Conservation (phyloP, 2,329 filamentous ascomycete genomes). For the Hypoxylon sp. region DNA sequence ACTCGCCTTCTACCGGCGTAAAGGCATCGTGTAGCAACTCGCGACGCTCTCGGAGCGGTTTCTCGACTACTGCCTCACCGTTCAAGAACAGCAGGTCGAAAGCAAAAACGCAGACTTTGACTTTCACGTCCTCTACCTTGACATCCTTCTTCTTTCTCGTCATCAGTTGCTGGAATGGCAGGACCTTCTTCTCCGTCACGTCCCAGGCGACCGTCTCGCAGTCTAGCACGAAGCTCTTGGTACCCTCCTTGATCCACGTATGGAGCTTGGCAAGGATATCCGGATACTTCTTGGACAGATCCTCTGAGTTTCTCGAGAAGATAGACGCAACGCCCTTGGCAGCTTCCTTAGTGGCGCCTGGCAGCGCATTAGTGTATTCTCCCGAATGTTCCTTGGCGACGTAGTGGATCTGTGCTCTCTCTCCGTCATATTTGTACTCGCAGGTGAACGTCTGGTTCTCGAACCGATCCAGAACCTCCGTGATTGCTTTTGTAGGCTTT, state of each 20-base stretch:
- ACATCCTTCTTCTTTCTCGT: constrained; percentile 97
- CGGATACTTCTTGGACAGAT: constrained; percentile 96
- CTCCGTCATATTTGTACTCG: constrained; percentile 98
- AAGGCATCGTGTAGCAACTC: constrained; percentile 79
- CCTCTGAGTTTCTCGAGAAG: constrained; percentile 97
- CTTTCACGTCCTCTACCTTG: constrained; percentile 91
- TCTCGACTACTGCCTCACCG: constrained; percentile 87
- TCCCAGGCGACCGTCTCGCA: constrained; percentile 99
- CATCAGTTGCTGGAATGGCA: constrained; percentile 98
- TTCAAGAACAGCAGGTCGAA: constrained; percentile 96
- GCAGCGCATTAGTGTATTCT: constrained; percentile 69
- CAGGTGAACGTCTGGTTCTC: constrained; percentile 96
- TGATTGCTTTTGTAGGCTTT: constrained; percentile 97
- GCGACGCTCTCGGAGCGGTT: constrained; percentile 83
- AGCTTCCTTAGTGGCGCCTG: constrained; percentile 69
- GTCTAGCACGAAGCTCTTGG: constrained; percentile 96
- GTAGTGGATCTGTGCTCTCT: constrained; percentile 98
- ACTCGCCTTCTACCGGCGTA: constrained; percentile 82
- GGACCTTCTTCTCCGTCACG: constrained; percentile 88
- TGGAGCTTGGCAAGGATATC: constrained; percentile 90
- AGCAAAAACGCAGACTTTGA: constrained; percentile 96
- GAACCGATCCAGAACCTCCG: constrained; percentile 95
- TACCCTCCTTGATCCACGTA: constrained; percentile 87
- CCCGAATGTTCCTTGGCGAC: constrained; percentile 81
- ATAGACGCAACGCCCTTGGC: constrained; percentile 84